These are phyloP conservation scores for Colletotrichum tamarilloi DNA, from an alignment of 2,329 filamentous ascomycete species.

Conservation along the genomic window DNA sequence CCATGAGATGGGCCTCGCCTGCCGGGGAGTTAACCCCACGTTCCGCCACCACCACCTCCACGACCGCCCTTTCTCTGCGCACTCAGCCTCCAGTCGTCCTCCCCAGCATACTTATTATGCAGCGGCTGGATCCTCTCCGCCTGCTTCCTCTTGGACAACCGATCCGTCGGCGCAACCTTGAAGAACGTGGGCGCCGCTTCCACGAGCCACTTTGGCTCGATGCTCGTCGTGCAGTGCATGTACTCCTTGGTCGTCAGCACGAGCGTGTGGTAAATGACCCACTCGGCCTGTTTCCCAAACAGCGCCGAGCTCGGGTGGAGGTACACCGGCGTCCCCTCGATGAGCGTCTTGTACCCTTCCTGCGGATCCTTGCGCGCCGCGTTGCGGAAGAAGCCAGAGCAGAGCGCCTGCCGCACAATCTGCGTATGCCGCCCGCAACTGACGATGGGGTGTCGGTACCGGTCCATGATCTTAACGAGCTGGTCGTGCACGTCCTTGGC, in stretches of 20 bases:
- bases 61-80: constrained; percentile 88
- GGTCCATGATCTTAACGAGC: constrained; percentile 91
- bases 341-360: constrained; percentile 97
- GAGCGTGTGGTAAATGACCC: constrained; percentile 92
- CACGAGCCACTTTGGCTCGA: constrained; percentile 94
- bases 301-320: constrained; percentile 91
- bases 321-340: constrained; percentile 94
- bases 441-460: constrained; percentile 84
- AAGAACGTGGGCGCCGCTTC: constrained; percentile 99
- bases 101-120: constrained; percentile 90
- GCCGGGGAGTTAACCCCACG: constrained; percentile 76
- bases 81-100: constrained; percentile 95
- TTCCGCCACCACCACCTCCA: constrained; percentile 86
- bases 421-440: constrained; percentile 90
- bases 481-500: constrained; percentile 94
- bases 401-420: constrained; percentile 88
- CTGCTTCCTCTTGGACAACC: constrained; percentile 89
- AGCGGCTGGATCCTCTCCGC: constrained; percentile 95
- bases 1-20: too few relatives aligned
- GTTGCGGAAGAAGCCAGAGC: constrained; percentile 95
- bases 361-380: constrained; percentile 93
- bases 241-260: constrained; percentile 97
- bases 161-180: constrained; percentile 91
- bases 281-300: constrained; percentile 96
- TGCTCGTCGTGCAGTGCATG: constrained; percentile 93